Evolutionary conservation across 148 eudicot genomes (phyloP), one percentile per base, ranked within the genome.

Genomic region (Fagopyrum esculentum): DNA sequence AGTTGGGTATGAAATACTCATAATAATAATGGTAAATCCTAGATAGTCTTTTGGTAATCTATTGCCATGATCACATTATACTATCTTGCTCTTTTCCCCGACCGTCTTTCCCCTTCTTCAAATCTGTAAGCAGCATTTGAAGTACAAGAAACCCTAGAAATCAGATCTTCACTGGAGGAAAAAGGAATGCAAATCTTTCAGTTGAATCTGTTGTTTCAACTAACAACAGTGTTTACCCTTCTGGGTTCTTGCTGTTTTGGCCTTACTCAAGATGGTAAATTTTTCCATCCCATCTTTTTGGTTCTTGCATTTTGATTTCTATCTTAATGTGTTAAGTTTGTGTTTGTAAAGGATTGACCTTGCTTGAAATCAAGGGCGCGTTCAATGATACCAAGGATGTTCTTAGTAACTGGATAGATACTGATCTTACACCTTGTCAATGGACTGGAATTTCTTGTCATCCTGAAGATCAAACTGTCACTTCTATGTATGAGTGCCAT

Each of bases 391-490:
- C 85, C 50, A 87, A 78, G 17, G 85, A 86, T 80, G 78, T 61
- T 79, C 86, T 95, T 44, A 84, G 86, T 82, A 85, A 84, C 74
- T 95, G 98, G 98, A 89, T 73, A 19, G 89, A 86, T 76, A 80
- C 83, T 77, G 97, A 95, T 84, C 88, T 81, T 70, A 77, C 92
- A 56, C 98, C 98, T 19, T 95, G 98, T 71, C 45, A 81, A 15
- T 95, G 98, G 98, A 92, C 84, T 85, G 98, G 98, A 51, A 82
- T 95, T 79, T 79, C 96, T 73, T 95, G 98, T 81, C 72, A 84
- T 73, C 84, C 89, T 2, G 72, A 82, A 46, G 93, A 87, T 79
- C 85, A 85, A 73, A 85, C 78, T 72, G 98, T 95, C 79, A 77
- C 76, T 47, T 85, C 90, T 44, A 87, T 95, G 98, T 95, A 87